Evolutionary conservation across 1,284 basidiomycete species (phyloP).

Genomic region (Ustanciosporium gigantosporum): DNA sequence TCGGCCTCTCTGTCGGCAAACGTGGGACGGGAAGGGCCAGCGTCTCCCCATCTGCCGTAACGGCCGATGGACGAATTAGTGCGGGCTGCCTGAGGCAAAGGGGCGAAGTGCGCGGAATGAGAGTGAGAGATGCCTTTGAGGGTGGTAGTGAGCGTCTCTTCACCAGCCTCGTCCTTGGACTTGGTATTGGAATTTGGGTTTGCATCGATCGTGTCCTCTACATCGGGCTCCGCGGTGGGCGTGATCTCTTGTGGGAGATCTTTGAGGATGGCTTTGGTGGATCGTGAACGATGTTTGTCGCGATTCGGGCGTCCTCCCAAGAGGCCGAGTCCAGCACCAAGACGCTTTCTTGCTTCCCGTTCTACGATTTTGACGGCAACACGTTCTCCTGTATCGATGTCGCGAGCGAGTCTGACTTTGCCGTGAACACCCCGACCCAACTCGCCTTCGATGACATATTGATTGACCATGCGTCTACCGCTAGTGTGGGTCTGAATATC

Average conservation of each 20-base stretch:
- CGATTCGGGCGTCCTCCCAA: constrained; percentile 16
- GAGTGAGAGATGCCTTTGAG: neutral
- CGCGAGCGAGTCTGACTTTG: constrained; percentile 53
- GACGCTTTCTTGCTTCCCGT: constrained; percentile 49
- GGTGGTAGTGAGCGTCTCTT: neutral
- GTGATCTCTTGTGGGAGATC: neutral
- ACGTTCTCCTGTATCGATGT: constrained; percentile 51
- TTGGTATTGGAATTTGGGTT: too few species aligned
- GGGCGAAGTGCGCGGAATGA: constrained; percentile 21
- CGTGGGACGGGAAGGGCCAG: constrained; percentile 4
- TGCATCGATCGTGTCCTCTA: too few species aligned
- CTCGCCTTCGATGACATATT: constrained; percentile 58
- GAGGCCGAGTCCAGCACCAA: constrained; percentile 37
- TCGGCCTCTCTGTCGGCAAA: constrained; percentile 31
- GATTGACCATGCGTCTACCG: constrained; percentile 59
- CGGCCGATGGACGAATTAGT: constrained; percentile 12
- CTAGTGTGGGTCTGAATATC: constrained; percentile 54
- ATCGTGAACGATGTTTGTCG: constrained; percentile 10
- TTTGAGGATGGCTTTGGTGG: neutral
- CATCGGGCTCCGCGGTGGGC: neutral
- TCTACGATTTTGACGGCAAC: constrained; percentile 61
- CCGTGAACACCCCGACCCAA: constrained; percentile 59
- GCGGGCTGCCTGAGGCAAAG: constrained; percentile 17
- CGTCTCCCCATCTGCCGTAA: constrained; percentile 15
- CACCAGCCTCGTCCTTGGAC: too few species aligned